Percentiles rank a stretch among this genome's conserved stretches.
Conservation (phyloP, 2,329 filamentous ascomycete genomes). For the Penicillium digitatum region DNA sequence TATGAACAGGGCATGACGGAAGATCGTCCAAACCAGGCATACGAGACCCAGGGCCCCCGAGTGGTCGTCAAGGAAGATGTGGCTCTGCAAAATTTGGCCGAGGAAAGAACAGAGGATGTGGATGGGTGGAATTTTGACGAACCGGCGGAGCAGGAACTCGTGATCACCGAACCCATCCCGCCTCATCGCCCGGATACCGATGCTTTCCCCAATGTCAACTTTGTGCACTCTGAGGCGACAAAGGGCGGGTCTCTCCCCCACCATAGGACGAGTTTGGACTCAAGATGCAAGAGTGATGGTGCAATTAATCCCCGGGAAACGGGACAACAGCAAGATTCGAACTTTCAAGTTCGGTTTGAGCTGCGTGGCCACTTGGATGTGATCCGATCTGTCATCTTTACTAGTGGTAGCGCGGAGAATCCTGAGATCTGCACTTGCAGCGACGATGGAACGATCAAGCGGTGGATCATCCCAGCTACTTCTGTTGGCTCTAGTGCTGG, state of each 20-base stretch:
- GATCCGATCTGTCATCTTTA: constrained; percentile 92
- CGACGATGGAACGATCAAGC: constrained; percentile 92
- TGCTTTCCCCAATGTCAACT: constrained; percentile 74
- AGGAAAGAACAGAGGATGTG: constrained; percentile 51
- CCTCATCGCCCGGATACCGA: constrained; percentile 76
- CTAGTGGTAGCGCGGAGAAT: constrained; percentile 84
- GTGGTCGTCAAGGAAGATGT: constrained; percentile 46
- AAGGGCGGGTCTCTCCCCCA: constrained; percentile 63
- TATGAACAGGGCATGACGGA: constrained; percentile 45
- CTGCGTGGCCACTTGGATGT: constrained; percentile 90
- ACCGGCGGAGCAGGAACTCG: constrained; percentile 50
- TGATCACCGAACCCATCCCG: constrained; percentile 45
- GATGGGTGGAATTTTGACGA: constrained; percentile 96
- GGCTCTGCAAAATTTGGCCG: constrained; percentile 41
- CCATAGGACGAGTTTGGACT: constrained; percentile 75
- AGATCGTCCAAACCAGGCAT: constrained; percentile 57
- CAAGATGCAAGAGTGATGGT: constrained; percentile 58
- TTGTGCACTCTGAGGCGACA: constrained; percentile 73
- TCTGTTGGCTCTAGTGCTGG: constrained; percentile 61
- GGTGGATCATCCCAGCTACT: constrained; percentile 86
- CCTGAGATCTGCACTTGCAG: constrained; percentile 95
- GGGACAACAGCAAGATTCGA: constrained; percentile 61
- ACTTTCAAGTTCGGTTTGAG: constrained; percentile 89
- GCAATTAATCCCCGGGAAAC: constrained; percentile 61
- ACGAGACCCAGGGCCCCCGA: constrained; percentile 56